Conservation (phyloP, 106 monocot species). For the Dactylorhiza incarnata region DNA sequence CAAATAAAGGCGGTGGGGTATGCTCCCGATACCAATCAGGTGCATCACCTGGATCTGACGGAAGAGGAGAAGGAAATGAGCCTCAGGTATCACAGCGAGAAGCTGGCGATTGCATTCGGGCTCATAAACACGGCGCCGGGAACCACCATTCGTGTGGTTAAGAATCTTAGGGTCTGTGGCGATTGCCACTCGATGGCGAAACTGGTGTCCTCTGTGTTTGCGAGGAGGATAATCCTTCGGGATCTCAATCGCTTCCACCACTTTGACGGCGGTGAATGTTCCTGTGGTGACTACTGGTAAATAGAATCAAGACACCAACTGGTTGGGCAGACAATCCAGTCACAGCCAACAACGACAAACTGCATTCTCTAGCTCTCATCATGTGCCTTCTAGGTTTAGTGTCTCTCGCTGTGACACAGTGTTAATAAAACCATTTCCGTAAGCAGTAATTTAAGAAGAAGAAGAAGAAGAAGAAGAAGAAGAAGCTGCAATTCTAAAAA, state of each 20-base stretch:
- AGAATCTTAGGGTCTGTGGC: slow-evolving; percentile 64
- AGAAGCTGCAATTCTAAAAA: too few species aligned
- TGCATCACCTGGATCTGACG: slow-evolving; percentile 41
- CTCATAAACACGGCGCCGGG: slow-evolving; percentile 60
- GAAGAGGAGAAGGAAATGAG: slow-evolving; percentile 64
- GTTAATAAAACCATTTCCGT: too few species aligned
- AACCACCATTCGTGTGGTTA: slow-evolving; percentile 46
- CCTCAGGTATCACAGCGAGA: slow-evolving; percentile 79
- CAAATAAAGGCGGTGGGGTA: slow-evolving; percentile 52
- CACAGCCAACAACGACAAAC: too few species aligned
- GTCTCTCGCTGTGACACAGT: too few species aligned
- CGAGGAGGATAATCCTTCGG: slow-evolving; percentile 50
- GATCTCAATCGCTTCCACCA: slow-evolving; percentile 81
- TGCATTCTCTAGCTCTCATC: too few species aligned
- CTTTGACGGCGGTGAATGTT: slow-evolving; percentile 50
- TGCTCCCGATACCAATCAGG: slow-evolving; percentile 44
- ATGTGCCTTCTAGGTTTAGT: too few species aligned
- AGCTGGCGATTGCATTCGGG: slow-evolving; percentile 73
- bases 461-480: too few species aligned
- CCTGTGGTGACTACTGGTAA: slow-evolving; percentile 74
- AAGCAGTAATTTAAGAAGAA: too few species aligned
- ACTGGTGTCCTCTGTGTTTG: slow-evolving; percentile 44
- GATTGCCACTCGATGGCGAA: slow-evolving; percentile 73
- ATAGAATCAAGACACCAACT: neutral
- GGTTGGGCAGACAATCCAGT: too few species aligned